Conservation (phyloP, 2,329 filamentous ascomycete species). For the Graphilbum ipis-grandicollis region DNA sequence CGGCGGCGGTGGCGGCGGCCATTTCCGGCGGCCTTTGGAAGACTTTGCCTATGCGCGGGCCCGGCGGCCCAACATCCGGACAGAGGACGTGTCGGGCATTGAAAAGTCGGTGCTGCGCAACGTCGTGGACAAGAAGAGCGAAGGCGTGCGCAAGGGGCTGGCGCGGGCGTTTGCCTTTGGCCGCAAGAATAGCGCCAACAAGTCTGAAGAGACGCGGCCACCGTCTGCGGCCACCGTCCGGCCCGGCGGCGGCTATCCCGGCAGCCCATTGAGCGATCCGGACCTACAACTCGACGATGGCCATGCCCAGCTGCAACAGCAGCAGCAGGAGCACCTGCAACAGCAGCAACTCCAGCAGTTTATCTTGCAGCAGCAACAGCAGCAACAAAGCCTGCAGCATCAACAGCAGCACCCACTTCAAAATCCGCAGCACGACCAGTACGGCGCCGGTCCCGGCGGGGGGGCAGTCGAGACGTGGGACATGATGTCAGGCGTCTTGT, state of each 20-base stretch:
- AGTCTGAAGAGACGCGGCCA: slow-evolving; percentile 15
- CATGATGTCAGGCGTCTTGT: slow-evolving; percentile 6
- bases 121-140: slow-evolving; percentile 36
- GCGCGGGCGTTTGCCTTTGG: slow-evolving; percentile 35
- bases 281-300: slow-evolving; percentile 8
- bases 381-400: background rate
- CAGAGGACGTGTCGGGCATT: slow-evolving; percentile 34
- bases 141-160: slow-evolving; percentile 33
- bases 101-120: slow-evolving; percentile 36
- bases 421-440: slow-evolving; percentile 3
- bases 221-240: slow-evolving; percentile 22
- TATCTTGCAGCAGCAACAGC: slow-evolving; percentile 4
- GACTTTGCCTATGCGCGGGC: slow-evolving; percentile 26
- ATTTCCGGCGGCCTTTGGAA: slow-evolving; percentile 17
- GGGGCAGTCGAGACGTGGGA: too few species aligned
- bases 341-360: slow-evolving; percentile 3
- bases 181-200: slow-evolving; percentile 23
- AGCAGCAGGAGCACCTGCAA: slow-evolving; percentile 4
- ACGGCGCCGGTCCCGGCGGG: too few species aligned
- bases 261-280: slow-evolving; percentile 7
- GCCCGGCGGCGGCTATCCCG: slow-evolving; percentile 9
- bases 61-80: slow-evolving; percentile 24
- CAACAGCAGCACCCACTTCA: slow-evolving; percentile 3
- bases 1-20: slow-evolving; percentile 12
- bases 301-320: slow-evolving; percentile 4